These are phyloP conservation scores for Chaetomium globosum DNA, from an alignment of 2,329 filamentous ascomycete species.

Conservation along the genomic window DNA sequence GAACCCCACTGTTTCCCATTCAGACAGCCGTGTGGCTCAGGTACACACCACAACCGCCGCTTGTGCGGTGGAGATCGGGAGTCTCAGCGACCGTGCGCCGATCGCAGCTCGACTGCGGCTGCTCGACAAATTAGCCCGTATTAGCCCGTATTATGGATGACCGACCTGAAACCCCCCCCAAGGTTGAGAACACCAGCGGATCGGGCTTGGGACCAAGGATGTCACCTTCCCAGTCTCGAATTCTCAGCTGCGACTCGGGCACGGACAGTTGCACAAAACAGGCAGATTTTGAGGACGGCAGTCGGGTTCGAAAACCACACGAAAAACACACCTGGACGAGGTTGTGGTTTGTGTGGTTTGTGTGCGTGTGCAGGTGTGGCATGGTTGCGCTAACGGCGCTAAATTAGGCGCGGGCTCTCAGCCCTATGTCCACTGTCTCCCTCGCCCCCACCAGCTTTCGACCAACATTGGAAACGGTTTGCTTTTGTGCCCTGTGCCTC, in stretches of 20 bases:
- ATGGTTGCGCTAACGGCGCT: slow-evolving; percentile 9
- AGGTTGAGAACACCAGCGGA: neutral
- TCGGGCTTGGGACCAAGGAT: neutral
- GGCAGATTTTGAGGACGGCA: neutral
- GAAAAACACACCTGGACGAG: too few relatives aligned
- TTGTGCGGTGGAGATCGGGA: neutral
- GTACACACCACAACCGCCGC: neutral
- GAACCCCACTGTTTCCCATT: neutral
- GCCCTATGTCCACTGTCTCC: slow-evolving; percentile 9
- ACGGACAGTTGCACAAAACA: slow-evolving; percentile 2
- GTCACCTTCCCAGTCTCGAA: neutral
- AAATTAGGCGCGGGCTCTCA: slow-evolving; percentile 17
- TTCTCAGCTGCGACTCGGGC: neutral
- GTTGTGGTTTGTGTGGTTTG: too few relatives aligned
- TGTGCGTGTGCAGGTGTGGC: too few relatives aligned
- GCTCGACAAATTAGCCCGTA: slow-evolving; percentile 1
- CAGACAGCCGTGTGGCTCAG: neutral
- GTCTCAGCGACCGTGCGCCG: neutral
- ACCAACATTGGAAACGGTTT: neutral
- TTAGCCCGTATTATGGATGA: neutral
- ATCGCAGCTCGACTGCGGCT: neutral
- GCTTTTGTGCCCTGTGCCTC: neutral
- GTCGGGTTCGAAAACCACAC: too few relatives aligned
- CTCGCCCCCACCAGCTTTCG: neutral
- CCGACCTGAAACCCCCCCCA: neutral